Conservation (phyloP, 768 basidiomycete species). For the Pleurotus platypus region DNA sequence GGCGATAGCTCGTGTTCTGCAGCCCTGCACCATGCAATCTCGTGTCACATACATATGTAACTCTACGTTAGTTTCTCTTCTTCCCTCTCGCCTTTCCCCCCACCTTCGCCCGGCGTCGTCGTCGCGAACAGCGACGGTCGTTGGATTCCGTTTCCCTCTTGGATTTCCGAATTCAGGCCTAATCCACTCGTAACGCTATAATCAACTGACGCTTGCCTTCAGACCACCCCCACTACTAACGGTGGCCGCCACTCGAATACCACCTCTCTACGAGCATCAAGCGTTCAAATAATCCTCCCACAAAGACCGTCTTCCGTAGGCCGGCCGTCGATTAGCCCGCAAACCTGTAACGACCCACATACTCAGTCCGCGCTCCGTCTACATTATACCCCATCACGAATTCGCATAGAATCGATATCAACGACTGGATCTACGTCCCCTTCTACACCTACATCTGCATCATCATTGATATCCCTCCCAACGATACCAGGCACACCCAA, state of each 20-base stretch:
- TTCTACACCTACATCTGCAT: background rate
- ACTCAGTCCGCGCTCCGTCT: background rate
- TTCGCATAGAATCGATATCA: background rate
- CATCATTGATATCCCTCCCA: background rate
- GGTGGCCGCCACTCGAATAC: background rate
- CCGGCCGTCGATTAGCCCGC: background rate
- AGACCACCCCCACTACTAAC: background rate
- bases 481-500: background rate
- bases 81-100: background rate
- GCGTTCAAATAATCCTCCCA: conserved; percentile 1
- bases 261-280: background rate
- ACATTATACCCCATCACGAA: conserved; percentile 2
- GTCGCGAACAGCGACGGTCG: background rate
- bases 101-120: background rate
- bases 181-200: background rate
- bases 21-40: conserved; percentile 2
- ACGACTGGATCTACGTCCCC: background rate
- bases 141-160: too few species aligned
- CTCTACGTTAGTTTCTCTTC: background rate
- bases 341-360: background rate
- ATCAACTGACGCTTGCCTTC: background rate
- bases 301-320: background rate
- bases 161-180: too few species aligned
- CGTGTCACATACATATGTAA: conserved; percentile 1
- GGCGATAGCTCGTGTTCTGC: background rate